Base-by-base conservation (phyloP, 2,329 filamentous ascomycete genomes). In the Exophiala sp. region DNA sequence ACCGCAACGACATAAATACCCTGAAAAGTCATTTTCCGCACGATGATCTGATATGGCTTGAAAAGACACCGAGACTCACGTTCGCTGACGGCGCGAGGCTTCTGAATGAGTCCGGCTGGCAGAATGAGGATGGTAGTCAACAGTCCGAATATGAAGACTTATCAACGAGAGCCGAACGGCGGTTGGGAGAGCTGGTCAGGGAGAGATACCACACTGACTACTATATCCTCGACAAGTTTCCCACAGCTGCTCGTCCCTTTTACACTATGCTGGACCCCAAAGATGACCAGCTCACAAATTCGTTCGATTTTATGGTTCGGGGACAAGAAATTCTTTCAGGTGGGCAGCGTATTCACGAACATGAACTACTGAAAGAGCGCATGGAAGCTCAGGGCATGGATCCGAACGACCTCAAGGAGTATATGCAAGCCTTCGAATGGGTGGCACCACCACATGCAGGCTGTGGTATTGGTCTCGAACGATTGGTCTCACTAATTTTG, bases 151-250 rank as follows among this genome's bases (percentile, higher is more conserved):
- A 84, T 14, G 87, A 91, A 65, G 88, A 92, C 66, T 76, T 94
- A 12, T 84, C 85, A 34, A 92, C 89, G 0, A 78, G 84, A 12
- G 87, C 89, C 46, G 89, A 92, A 72, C 88, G 90, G 18, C 82
- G 87, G 10, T 80, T 92, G 0, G 89, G 89, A 6, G 76, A 86
- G 63, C 74, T 94, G 5, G 82, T 94, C 63, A 89, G 86, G 70
- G 80, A 90, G 65, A 89, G 88, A 73, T 89, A 85, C 65, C 76
- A 80, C 47, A 91, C 88, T 0, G 89, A 94, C 64, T 92, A 90
- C 72, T 94, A 90, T 70, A 85, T 92, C 55, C 79, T 94, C 32
- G 89, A 94, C 77, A 91, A 90, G 67, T 92, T 94, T 73, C 89
- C 89, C 1, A 75, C 82, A 20, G 85, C 83, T 2, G 88, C 87